Base-by-base conservation (phyloP, 2,329 filamentous ascomycete species). In the Didymella pinodella region DNA sequence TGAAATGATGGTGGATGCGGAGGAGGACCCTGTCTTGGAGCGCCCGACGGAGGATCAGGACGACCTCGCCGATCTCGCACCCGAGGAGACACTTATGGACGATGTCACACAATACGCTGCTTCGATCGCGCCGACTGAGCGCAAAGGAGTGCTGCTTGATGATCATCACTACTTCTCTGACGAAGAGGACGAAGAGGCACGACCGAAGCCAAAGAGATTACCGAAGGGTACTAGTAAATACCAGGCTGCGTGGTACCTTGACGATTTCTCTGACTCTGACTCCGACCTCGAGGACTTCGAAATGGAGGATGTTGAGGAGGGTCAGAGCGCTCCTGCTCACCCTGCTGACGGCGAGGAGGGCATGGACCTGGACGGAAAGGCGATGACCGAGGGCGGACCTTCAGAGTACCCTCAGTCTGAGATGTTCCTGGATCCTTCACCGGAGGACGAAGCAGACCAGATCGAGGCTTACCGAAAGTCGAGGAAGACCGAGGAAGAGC, bases 141-240 rank as follows among this genome's bases (percentile, higher is more conserved):
- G 81, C 73, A 96, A 94, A 79, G 95, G 94, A 64, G 95, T 99
- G 1, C 81, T 99, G 40, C 83, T 99, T 10, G 95, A 99, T 67
- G 94, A 98, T 66, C 94, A 99, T 76, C 94, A 98, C 75, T 99
- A 99, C 77, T 99, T 98, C 74, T 93, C 93, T 0, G 94, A 98
- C 43, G 92, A 95, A 46, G 90, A 95, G 52, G 81, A 83, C 6
- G 83, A 85, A 41, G 80, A 87, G 52, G 81, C 84, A 18, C 81
- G 87, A 18, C 78, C 83, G 34, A 79, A 81, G 31, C 91, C 91
- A 7, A 95, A 89, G 78, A 87, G 87, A 62, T 79, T 99, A 22
- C 95, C 95, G 0, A 91, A 89, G 77, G 95, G 95, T 63, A 99
- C 95, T 2, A 98, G 95, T 38, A 87, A 89, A 55, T 98, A 97